Evolutionary conservation across 2,329 filamentous ascomycete genomes (phyloP), one percentile per base, ranked within the genome.

Genomic region (Diaporthe ilicicola): DNA sequence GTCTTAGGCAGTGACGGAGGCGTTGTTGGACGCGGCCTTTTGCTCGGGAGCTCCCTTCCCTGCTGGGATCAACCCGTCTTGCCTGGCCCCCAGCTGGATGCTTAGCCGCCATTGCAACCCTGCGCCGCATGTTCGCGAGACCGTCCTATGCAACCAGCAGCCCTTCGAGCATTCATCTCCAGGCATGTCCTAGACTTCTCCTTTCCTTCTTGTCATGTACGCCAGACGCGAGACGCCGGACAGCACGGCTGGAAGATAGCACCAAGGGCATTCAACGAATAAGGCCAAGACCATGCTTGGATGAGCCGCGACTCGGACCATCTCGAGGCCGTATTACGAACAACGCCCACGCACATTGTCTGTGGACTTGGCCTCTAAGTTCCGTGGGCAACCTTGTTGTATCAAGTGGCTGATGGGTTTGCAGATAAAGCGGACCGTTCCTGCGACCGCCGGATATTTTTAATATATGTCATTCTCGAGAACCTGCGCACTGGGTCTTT

Each of bases 31-130:
- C 53, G 29, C 44, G 42, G 42, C 42, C 53, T 42, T 42, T n/a
- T 67, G 46, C 53, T 55, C 69, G 69, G 64, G 53, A 62, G 53
- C 50, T 71, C 69, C 70, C 70, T 54, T 64, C 37, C 64, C 17
- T 68, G 65, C 65, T 56, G 50, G 70, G 65, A 68, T 64, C 64
- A 67, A 55, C 51, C 69, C 55, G 37, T 51, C 37, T 68, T 17
- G 29, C 48, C 48, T 68, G 32, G 53, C 27, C 29, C 15, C 29
- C 59, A 34, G 42, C 59, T 62, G 59, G 42, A 13, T 37, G 22
- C 46, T 22, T 72, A 72, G 68, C 70, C 67, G 70, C 70, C 70
- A 70, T 48, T 61, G 70, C 64, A 70, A 72, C 70, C 70, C 56
- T 50, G 54, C 34, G 48, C 53, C 51, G 19, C 39, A 54, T 34